A percentile compares a stretch with the other conserved stretches of the same genome.
Conservation (phyloP, 805 yeast genomes). For the Yamadazyma insecticola region DNA sequence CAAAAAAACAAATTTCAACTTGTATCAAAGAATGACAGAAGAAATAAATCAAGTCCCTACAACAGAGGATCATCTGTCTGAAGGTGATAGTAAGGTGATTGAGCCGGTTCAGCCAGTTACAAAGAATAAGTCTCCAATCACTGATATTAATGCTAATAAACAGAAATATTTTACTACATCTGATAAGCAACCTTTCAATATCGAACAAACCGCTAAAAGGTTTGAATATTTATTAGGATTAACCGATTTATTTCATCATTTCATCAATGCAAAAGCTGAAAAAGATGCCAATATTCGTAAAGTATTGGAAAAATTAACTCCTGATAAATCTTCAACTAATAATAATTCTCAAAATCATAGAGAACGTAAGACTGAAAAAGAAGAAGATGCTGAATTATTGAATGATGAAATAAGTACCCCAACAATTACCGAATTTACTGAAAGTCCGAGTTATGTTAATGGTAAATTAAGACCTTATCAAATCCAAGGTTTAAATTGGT, state of each 20-base stretch:
- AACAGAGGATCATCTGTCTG: too few species aligned
- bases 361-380: conserved; percentile 86
- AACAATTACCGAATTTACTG: conserved; percentile 44
- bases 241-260: conserved; percentile 64
- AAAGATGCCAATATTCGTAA: conserved; percentile 54
- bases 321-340: neutral
- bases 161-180: conserved; percentile 29
- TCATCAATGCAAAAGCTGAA: conserved; percentile 59
- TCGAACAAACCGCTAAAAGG: conserved; percentile 58
- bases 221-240: conserved; percentile 63
- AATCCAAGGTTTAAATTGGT: conserved; percentile 78
- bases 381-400: conserved; percentile 90
- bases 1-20: too few species aligned
- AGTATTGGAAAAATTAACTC: conserved; percentile 40
- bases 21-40: too few species aligned
- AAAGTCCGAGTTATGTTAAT: conserved; percentile 46
- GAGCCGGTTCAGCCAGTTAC: too few species aligned
- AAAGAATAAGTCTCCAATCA: conserved; percentile 3
- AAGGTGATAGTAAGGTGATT: too few species aligned
- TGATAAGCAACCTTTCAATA: conserved; percentile 41
- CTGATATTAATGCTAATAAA: conserved; percentile 9
- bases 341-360: conserved; percentile 33
- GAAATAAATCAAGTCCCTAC: too few species aligned
- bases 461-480: conserved; percentile 72
- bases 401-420: conserved; percentile 64